These are phyloP conservation scores for Lentinus brumalis DNA, from an alignment of 768 basidiomycete genomes.

Conservation along the genomic window DNA sequence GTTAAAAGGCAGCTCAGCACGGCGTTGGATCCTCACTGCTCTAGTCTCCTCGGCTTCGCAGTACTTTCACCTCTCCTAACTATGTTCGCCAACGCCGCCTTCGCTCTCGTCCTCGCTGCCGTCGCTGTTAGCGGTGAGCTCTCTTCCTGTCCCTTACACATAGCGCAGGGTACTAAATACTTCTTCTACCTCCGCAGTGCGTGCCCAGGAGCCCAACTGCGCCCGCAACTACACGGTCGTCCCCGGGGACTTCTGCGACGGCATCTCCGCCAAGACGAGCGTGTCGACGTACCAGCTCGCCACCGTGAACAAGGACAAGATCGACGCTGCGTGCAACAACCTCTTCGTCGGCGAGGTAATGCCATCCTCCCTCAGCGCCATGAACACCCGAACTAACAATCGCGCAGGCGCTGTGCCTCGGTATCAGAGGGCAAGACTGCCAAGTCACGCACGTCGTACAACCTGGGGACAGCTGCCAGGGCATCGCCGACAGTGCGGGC, in stretches of 20 bases:
- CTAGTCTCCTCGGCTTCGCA: not conserved
- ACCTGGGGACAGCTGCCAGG: constrained; percentile 52
- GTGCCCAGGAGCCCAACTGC: constrained; percentile 37
- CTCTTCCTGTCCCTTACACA: not conserved
- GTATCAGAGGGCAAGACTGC: constrained; percentile 58
- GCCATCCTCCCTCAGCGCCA: not conserved
- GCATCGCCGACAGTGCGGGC: constrained; percentile 42
- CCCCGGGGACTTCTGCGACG: constrained; percentile 56
- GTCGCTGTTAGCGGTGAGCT: not conserved
- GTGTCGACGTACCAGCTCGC: constrained; percentile 54
- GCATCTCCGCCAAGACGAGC: constrained; percentile 48
- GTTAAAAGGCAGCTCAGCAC: not conserved
- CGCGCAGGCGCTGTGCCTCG: constrained; percentile 55
- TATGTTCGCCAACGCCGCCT: constrained; percentile 6
- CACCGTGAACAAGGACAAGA: constrained; percentile 46
- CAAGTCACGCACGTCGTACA: constrained; percentile 47
- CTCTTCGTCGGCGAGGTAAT: constrained; percentile 51
- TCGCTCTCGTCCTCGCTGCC: not conserved
- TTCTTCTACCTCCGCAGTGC: not conserved
- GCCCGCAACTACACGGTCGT: constrained; percentile 54
- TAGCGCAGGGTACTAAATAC: not conserved
- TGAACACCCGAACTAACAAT: not conserved
- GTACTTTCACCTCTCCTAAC: not conserved
- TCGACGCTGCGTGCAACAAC: constrained; percentile 59
- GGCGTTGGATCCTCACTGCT: constrained; percentile 8